phyloP scores from a whole-genome alignment of 1,284 basidiomycete genomes.

The Rhodotorula sp. region DNA sequence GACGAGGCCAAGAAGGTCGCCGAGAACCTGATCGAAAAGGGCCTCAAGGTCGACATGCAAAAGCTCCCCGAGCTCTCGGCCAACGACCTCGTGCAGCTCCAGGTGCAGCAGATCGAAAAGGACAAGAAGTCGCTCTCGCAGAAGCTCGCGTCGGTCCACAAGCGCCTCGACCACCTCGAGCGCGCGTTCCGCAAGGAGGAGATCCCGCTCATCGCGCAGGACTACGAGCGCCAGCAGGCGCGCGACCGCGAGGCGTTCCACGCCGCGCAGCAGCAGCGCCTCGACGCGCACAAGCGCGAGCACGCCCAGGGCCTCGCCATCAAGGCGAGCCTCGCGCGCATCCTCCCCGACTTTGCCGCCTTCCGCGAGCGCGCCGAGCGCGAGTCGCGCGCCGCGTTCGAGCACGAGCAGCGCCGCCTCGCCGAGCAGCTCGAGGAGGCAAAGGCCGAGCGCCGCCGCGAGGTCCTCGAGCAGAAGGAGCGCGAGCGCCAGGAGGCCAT shows the following conservation, averaged over 20 bases:
- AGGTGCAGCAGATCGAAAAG: conserved; percentile 93
- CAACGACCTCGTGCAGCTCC: conserved; percentile 82
- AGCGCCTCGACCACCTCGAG: conserved; percentile 93
- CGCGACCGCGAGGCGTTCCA: conserved; percentile 73
- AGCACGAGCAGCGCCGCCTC: conserved; percentile 48
- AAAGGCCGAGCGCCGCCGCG: conserved; percentile 34
- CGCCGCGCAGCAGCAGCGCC: conserved; percentile 62
- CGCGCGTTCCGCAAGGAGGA: conserved; percentile 95
- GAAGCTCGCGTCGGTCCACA: conserved; percentile 77
- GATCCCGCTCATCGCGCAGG: conserved; percentile 76
- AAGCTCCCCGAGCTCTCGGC: conserved; percentile 49
- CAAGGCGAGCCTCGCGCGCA: conserved; percentile 74
- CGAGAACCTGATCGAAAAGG: conserved; percentile 74
- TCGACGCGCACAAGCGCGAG: conserved; percentile 63
- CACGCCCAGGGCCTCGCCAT: conserved; percentile 73
- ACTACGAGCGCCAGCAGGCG: conserved; percentile 84
- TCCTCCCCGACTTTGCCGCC: conserved; percentile 72
- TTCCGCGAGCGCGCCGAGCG: conserved; percentile 73
- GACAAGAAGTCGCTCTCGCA: conserved; percentile 90
- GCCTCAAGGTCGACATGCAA: conserved; percentile 76
- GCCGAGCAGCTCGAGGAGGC: conserved; percentile 41
- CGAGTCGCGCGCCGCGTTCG: conserved; percentile 75
- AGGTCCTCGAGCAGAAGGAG: conserved; percentile 54
- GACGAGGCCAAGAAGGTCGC: conserved; percentile 68
- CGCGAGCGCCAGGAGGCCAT: conserved; percentile 22